Evolutionary conservation across 768 basidiomycete genomes (phyloP).

Genomic region (Boletus patriciae): DNA sequence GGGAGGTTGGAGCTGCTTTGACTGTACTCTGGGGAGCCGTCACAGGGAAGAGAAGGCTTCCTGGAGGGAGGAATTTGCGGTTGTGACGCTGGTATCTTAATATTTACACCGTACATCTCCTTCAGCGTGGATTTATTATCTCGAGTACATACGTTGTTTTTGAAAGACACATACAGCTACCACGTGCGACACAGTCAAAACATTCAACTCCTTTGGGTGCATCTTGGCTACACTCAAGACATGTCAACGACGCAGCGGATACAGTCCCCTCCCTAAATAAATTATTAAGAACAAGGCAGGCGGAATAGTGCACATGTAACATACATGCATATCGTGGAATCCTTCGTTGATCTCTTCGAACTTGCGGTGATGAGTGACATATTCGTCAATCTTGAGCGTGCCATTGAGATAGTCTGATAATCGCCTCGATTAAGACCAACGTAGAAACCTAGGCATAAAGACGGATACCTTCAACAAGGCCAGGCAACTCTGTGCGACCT

Average conservation of each 20-base stretch:
- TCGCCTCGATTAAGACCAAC: neutral
- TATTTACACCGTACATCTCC: slow-evolving; percentile 14
- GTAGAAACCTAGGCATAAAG: neutral
- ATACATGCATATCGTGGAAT: slow-evolving; percentile 95
- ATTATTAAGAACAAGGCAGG: slow-evolving; percentile 2
- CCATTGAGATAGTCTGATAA: slow-evolving; percentile 74
- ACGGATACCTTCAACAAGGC: slow-evolving; percentile 78
- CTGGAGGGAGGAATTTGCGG: slow-evolving; percentile 37
- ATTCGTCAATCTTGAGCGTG: slow-evolving; percentile 90
- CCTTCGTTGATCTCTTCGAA: slow-evolving; percentile 80
- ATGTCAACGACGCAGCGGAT: slow-evolving; percentile 97
- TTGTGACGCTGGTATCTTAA: slow-evolving; percentile 4
- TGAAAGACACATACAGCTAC: neutral
- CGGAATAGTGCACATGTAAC: slow-evolving; percentile 32
- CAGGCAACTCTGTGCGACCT: slow-evolving; percentile 93
- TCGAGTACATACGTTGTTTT: neutral
- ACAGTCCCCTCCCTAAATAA: slow-evolving; percentile 64
- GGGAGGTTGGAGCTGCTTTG: slow-evolving; percentile 67
- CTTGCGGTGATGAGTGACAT: slow-evolving; percentile 83
- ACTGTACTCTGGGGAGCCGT: slow-evolving; percentile 69
- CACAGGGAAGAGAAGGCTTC: slow-evolving; percentile 56
- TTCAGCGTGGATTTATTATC: neutral
- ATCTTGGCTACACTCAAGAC: slow-evolving; percentile 40
- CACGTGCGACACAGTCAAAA: neutral
- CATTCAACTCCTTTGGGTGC: slow-evolving; percentile 6